Evolutionary conservation across 2,329 filamentous ascomycete species (phyloP), one percentile per base, ranked within the genome.

Genomic region (Botryotinia narcissicola): DNA sequence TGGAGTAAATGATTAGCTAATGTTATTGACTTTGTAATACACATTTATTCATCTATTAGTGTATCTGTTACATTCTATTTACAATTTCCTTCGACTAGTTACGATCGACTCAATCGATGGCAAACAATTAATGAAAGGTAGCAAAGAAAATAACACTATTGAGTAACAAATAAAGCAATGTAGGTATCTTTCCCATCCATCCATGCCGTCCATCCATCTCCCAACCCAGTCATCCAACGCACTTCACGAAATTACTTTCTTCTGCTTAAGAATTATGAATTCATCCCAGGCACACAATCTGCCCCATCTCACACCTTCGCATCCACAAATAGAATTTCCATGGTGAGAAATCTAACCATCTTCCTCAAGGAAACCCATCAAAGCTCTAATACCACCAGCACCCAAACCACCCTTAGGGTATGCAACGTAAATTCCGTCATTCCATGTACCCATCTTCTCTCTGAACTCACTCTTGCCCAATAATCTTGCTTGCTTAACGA

Each of bases 341-440:
- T 48, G 16, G 2, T 25, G 9, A 62, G 7, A 44, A 20, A 68
- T 60, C 40, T 69, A 73, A 46, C 37, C 40, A 60, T 89, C 89
- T 76, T 93, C 93, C 82, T 95, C 92, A 82, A 97, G 96, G 85
- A 97, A 97, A 81, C 91, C 92, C 84, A 97, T 87, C 77, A 98
- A 90, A n/a, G 94, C 93, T 81, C 92, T 90, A 75, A 94, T 90
- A 61, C 94, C 95, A 75, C 91, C 89, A 63, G 95, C 90, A 2
- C 94, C 94, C 42, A 98, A 86, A 12, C 95, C 94, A 80, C 94
- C 91, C 73, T 92, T 91, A 59, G 95, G 95, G 83, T 97, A 98
- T 80, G 93, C 94, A 77, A 98, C 94, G 83, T 93, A 98, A 42
- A 95, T 90, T 66, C 92, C 90, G 80, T 97, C 94, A 75, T 95